These are phyloP conservation scores for Arachis hypogaea DNA, from an alignment of 306 rosid species.

Conservation along the genomic window DNA sequence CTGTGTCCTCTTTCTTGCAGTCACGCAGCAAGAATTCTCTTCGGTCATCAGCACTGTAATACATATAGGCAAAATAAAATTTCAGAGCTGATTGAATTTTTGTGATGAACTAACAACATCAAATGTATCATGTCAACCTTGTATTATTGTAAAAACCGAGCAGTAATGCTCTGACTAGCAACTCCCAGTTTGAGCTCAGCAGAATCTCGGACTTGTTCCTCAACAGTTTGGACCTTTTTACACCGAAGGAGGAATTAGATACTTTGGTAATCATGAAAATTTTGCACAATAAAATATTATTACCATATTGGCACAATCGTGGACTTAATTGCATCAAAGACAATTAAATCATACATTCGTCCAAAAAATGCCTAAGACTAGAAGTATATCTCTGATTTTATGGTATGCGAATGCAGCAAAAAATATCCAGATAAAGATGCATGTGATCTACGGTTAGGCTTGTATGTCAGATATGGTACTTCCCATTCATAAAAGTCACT, in stretches of 20 bases:
- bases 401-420: neutral
- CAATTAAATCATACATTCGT: slow-evolving; percentile 3
- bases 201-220: slow-evolving; percentile 99
- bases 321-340: neutral
- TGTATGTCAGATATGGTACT: neutral
- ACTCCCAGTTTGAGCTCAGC: slow-evolving; percentile 99
- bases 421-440: neutral
- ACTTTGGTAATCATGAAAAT: slow-evolving; percentile 37
- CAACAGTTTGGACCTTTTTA: slow-evolving; percentile 95
- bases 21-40: slow-evolving; percentile 96
- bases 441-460: neutral
- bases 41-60: slow-evolving; percentile 94
- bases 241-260: slow-evolving; percentile 24
- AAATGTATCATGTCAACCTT: slow-evolving; percentile 56
- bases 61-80: slow-evolving; percentile 36
- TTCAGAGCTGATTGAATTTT: slow-evolving; percentile 32
- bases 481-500: neutral
- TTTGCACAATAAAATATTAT: slow-evolving; percentile 4
- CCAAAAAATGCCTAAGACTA: neutral
- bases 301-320: neutral
- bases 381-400: too few relatives aligned
- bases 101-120: slow-evolving; percentile 3
- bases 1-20: slow-evolving; percentile 98
- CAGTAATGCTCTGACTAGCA: slow-evolving; percentile 98
- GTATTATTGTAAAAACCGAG: slow-evolving; percentile 98